Conservation (phyloP, 129 eudicot species). For the Cynara cardunculus region DNA sequence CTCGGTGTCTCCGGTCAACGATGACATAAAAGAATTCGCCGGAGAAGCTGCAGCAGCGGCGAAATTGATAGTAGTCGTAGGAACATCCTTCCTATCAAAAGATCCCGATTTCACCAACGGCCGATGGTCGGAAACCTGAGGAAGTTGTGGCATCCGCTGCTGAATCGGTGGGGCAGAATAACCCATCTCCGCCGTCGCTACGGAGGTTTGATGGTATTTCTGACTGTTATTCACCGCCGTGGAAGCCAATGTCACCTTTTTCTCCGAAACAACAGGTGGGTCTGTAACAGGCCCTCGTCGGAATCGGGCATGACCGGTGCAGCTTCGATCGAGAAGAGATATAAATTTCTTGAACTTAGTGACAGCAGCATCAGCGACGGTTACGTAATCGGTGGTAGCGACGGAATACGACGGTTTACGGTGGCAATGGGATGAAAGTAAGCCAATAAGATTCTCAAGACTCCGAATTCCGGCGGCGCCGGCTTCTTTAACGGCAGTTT, state of each 20-base stretch:
- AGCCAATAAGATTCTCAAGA: constrained; percentile 64
- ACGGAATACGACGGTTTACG: constrained; percentile 21
- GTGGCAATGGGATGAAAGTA: constrained; percentile 50
- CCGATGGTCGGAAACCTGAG: constrained; percentile 24
- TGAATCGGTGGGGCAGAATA: constrained; percentile 44
- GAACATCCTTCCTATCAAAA: constrained; percentile 44
- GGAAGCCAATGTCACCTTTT: neutral
- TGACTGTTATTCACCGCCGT: neutral
- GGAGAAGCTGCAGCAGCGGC: constrained; percentile 36
- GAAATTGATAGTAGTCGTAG: constrained; percentile 60
- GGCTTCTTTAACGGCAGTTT: constrained; percentile 72
- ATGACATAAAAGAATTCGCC: constrained; percentile 61
- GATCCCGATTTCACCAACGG: constrained; percentile 29
- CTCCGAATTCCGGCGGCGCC: constrained; percentile 82
- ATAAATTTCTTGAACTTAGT: constrained; percentile 77
- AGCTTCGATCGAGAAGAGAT: constrained; percentile 60
- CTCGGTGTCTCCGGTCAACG: constrained; percentile 76
- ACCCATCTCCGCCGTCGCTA: constrained; percentile 5
- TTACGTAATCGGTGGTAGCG: constrained; percentile 41
- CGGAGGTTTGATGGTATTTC: neutral
- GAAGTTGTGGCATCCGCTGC: constrained; percentile 44
- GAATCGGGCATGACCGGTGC: constrained; percentile 96
- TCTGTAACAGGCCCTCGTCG: constrained; percentile 63
- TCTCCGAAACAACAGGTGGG: neutral
- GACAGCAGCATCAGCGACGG: constrained; percentile 80